Conservation (phyloP, 2,329 filamentous ascomycete species). For the Arthroderma sp. region DNA sequence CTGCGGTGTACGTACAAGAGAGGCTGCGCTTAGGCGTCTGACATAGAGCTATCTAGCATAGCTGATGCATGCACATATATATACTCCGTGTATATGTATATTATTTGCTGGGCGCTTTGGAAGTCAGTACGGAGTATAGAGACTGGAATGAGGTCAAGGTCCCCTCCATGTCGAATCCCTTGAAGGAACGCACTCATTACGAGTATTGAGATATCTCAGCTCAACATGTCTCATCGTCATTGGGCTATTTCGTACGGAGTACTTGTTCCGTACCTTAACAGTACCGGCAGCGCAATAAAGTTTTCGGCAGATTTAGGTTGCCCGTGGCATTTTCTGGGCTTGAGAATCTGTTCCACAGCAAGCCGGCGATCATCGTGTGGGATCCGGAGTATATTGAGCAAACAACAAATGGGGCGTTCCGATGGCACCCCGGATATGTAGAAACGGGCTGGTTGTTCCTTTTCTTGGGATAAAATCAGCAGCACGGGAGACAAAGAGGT, state of each 20-base stretch:
- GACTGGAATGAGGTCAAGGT: background rate
- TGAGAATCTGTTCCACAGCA: background rate
- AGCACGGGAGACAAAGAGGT: background rate
- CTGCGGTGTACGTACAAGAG: background rate
- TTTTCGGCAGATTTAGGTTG: slow-evolving; percentile 6
- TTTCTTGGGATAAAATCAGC: background rate
- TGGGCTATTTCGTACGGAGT: background rate
- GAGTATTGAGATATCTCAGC: background rate
- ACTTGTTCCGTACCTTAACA: background rate
- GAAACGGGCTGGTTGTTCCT: background rate
- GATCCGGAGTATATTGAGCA: background rate
- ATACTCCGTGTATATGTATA: background rate
- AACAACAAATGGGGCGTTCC: background rate
- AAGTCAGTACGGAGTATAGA: background rate
- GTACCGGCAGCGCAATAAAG: slow-evolving; percentile 5
- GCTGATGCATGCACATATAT: background rate
- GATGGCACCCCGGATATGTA: background rate
- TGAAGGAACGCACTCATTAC: background rate
- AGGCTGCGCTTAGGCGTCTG: background rate
- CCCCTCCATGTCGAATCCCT: background rate
- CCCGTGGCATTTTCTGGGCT: background rate
- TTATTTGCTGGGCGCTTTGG: no score
- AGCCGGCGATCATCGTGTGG: slow-evolving; percentile 2
- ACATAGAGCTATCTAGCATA: background rate
- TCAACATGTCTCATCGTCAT: background rate